A percentile compares a stretch with the other conserved stretches of the same genome.
Evolutionary conservation across 148 eudicot species (phyloP).

Genomic region (Chenopodium quinoa): DNA sequence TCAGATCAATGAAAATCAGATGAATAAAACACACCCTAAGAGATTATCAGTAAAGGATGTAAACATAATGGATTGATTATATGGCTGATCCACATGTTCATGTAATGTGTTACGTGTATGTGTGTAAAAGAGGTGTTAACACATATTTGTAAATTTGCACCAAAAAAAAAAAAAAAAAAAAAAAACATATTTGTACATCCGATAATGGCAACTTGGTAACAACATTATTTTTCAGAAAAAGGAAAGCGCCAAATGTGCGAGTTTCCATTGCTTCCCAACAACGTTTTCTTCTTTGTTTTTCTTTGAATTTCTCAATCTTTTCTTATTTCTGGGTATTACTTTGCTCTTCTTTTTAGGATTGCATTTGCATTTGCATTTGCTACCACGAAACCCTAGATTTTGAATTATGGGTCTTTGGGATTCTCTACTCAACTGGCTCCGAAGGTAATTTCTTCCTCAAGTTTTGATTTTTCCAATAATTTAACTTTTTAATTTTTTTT

Average conservation of each 20-base stretch:
- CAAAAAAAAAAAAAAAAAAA: no score
- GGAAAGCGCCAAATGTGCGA: conserved; percentile 20
- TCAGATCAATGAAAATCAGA: no score
- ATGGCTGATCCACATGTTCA: no score
- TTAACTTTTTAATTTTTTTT: not conserved
- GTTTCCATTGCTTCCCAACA: conserved; percentile 16
- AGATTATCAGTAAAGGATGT: no score
- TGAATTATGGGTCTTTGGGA: conserved; percentile 64
- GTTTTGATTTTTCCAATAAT: not conserved
- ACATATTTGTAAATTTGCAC: no score
- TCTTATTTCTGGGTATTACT: not conserved
- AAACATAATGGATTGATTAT: no score
- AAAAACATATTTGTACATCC: no score
- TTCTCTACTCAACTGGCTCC: conserved; percentile 74
- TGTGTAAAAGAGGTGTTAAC: no score
- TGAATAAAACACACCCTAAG: no score
- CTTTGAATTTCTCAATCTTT: not conserved
- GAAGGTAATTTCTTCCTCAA: conserved; percentile 43
- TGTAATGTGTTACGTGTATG: no score
- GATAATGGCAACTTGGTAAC: no score
- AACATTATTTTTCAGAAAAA: not conserved
- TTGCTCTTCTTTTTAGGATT: not conserved
- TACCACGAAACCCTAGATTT: not conserved
- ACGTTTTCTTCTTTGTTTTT: conserved; percentile 15
- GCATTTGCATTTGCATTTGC: not conserved